Conservation (phyloP, 805 yeast genomes). For the Ogataea thermomethanolica region DNA sequence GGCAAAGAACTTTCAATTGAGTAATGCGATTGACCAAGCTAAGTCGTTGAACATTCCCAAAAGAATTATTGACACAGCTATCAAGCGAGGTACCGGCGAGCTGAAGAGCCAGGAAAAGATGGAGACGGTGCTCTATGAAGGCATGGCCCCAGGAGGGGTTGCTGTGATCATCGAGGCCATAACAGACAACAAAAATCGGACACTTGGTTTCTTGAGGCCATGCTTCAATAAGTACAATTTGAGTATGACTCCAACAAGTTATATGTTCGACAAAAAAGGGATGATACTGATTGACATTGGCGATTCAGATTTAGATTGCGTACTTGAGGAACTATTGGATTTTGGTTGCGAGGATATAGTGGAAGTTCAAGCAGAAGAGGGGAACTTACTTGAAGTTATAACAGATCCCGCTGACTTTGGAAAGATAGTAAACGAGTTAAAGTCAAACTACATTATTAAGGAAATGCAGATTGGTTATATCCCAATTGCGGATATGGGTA, state of each 20-base stretch:
- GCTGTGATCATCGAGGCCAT: conserved; percentile 80
- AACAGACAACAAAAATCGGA: conserved; percentile 84
- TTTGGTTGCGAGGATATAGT: conserved; percentile 73
- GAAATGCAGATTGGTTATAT: conserved; percentile 71
- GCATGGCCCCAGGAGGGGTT: conserved; percentile 89
- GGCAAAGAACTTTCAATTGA: conserved; percentile 53
- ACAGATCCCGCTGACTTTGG: conserved; percentile 67
- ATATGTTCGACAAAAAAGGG: conserved; percentile 77
- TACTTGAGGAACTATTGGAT: conserved; percentile 74
- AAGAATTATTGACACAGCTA: conserved; percentile 81
- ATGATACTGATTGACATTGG: conserved; percentile 52
- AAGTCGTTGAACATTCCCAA: conserved; percentile 72
- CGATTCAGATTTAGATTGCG: conserved; percentile 47
- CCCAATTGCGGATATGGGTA: conserved; percentile 58
- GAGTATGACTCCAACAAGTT: conserved; percentile 71
- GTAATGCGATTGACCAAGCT: conserved; percentile 76
- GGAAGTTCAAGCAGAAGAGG: conserved; percentile 26
- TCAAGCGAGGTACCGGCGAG: conserved; percentile 79
- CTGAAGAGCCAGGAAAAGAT: conserved; percentile 41
- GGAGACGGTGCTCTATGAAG: conserved; percentile 73
- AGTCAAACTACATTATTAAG: conserved; percentile 54
- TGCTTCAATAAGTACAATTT: conserved; percentile 64
- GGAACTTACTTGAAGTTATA: conserved; percentile 42
- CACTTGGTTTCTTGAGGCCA: conserved; percentile 70
- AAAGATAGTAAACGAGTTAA: conserved; percentile 54